Evolutionary conservation across 805 yeast genomes (phyloP).

Genomic region (Candida maris): DNA sequence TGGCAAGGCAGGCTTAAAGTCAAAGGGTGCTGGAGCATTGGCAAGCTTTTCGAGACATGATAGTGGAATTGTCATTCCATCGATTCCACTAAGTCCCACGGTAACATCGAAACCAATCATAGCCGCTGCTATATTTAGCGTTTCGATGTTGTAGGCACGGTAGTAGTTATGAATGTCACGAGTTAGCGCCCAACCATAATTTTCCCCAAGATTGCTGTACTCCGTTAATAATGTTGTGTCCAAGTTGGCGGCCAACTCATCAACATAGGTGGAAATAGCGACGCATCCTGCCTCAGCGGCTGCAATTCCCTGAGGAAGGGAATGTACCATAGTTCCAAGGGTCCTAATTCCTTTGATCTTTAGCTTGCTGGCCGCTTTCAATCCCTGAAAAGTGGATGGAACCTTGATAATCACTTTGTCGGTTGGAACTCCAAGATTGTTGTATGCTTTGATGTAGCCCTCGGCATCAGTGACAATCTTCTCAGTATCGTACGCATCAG

Average conservation of each 20-base stretch:
- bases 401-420: slow-evolving; percentile 31
- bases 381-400: slow-evolving; percentile 31
- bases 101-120: slow-evolving; percentile 28
- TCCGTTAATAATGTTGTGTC: slow-evolving; percentile 25
- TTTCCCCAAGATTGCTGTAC: slow-evolving; percentile 18
- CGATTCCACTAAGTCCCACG: slow-evolving; percentile 31
- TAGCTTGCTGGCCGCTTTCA: slow-evolving; percentile 25
- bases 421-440: slow-evolving; percentile 28
- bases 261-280: slow-evolving; percentile 34
- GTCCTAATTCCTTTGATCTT: slow-evolving; percentile 21
- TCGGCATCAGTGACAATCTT: slow-evolving; percentile 24
- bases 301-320: slow-evolving; percentile 32
- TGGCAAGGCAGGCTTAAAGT: slow-evolving; percentile 21
- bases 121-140: slow-evolving; percentile 32
- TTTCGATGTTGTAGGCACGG: slow-evolving; percentile 26
- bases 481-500: slow-evolving; percentile 22
- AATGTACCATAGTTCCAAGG: slow-evolving; percentile 34
- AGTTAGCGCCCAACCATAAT: slow-evolving; percentile 29
- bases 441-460: slow-evolving; percentile 27
- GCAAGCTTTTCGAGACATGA: slow-evolving; percentile 25
- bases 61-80: slow-evolving; percentile 32
- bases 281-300: slow-evolving; percentile 36
- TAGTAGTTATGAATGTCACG: slow-evolving; percentile 32
- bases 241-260: slow-evolving; percentile 26
- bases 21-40: slow-evolving; percentile 23